These are phyloP conservation scores for Schoenoplectus tabernaemontani DNA, from an alignment of 202 grass and related monocot genomes.

Conservation along the genomic window DNA sequence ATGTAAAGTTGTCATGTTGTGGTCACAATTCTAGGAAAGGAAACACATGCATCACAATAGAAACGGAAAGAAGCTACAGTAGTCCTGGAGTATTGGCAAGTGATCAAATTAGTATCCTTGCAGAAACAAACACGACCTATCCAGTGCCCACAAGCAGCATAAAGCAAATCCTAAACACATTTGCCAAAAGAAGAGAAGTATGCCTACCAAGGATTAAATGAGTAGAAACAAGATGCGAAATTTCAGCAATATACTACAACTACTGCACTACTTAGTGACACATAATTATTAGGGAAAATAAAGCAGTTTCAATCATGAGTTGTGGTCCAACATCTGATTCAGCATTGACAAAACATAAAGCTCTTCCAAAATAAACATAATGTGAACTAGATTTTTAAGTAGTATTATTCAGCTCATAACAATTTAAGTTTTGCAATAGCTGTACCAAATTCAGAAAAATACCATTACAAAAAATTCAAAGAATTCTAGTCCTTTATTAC, in stretches of 20 bases:
- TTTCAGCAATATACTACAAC: constrained; percentile 8
- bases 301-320: constrained; percentile 14
- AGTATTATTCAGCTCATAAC: neutral
- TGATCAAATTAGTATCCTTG: neutral
- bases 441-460: neutral
- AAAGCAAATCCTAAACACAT: constrained; percentile 1
- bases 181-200: neutral
- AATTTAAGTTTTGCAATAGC: neutral
- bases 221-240: neutral
- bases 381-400: neutral
- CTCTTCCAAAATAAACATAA: neutral
- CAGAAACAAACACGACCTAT: neutral
- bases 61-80: neutral
- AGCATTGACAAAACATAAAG: neutral
- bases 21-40: neutral
- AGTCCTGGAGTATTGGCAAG: neutral
- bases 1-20: neutral
- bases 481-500: neutral
- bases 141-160: constrained; percentile 9
- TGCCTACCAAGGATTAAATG: neutral
- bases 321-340: constrained; percentile 7
- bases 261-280: neutral
- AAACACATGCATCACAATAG: neutral
- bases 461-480: neutral
- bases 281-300: neutral